Conservation (phyloP, 164 flowering plant genomes). For the Kingdonia uniflora region DNA sequence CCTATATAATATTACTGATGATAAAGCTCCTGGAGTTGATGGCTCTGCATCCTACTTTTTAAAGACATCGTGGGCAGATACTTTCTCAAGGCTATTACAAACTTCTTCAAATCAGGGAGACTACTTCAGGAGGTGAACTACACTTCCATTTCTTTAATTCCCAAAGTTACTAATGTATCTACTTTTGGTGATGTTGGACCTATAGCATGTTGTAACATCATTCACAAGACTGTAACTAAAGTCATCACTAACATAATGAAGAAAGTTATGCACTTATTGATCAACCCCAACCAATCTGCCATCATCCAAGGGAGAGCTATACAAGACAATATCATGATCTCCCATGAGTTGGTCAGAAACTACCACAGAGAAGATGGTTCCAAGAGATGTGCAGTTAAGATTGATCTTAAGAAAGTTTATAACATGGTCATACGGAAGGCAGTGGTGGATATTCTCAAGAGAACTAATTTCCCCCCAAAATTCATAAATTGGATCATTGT, state of each 20-base stretch:
- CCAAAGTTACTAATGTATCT: no score
- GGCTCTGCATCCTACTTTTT: background rate
- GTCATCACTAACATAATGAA: background rate
- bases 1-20: no score
- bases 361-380: background rate
- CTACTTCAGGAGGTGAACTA: background rate
- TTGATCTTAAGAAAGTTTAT: no score
- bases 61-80: background rate
- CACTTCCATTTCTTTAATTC: no score
- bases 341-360: no score
- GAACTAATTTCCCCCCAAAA: background rate
- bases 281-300: background rate
- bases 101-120: background rate
- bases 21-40: background rate
- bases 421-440: background rate
- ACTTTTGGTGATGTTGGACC: background rate
- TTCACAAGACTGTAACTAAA: background rate
- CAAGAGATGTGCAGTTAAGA: background rate
- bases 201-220: background rate
- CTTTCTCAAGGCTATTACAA: background rate
- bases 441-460: background rate
- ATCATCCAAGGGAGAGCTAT: background rate
- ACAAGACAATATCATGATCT: no score
- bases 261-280: no score
- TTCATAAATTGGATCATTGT: background rate